Percentiles rank a stretch among this genome's conserved stretches.
Evolutionary conservation across 768 basidiomycete species (phyloP).

Genomic region (Psilocybe cyanescens): DNA sequence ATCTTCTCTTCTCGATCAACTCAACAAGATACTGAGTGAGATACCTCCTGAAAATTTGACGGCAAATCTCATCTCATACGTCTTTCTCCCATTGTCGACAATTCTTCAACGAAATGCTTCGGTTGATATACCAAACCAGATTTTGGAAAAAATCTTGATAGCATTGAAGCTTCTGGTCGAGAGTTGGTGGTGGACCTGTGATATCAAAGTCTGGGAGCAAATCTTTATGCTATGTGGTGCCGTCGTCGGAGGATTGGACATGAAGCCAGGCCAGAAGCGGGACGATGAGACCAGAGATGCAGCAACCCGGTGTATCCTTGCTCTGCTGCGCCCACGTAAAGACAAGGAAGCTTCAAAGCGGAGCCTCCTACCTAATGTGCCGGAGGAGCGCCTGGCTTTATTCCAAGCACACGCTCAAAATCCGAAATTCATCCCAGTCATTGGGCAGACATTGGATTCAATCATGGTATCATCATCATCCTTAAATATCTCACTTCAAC

Average conservation of each 20-base stretch:
- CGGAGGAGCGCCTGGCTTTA: conserved; percentile 32
- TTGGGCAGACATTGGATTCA: conserved; percentile 83
- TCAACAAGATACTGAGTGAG: conserved; percentile 51
- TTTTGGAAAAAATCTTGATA: conserved; percentile 74
- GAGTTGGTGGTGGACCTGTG: conserved; percentile 87
- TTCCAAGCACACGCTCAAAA: conserved; percentile 50
- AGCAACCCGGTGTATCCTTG: conserved; percentile 66
- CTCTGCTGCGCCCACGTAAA: conserved; percentile 60
- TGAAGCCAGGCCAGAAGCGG: conserved; percentile 61
- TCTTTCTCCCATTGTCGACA: conserved; percentile 86
- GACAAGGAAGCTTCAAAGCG: conserved; percentile 39
- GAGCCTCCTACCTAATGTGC: conserved; percentile 21
- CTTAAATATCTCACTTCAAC: conserved; percentile 62
- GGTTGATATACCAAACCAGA: conserved; percentile 72
- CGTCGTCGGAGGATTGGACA: conserved; percentile 65
- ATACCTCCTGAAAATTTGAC: conserved; percentile 48
- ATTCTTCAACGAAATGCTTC: conserved; percentile 80
- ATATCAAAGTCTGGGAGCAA: conserved; percentile 79
- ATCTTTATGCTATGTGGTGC: conserved; percentile 77
- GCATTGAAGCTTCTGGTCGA: conserved; percentile 62
- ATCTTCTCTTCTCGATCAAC: conserved; percentile 55
- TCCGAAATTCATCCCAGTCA: conserved; percentile 66
- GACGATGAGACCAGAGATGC: conserved; percentile 86
- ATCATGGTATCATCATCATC: conserved; percentile 66
- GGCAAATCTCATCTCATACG: conserved; percentile 74